Evolutionary conservation across 1,284 basidiomycete species (phyloP).

Genomic region (Trichosporon sp.): DNA sequence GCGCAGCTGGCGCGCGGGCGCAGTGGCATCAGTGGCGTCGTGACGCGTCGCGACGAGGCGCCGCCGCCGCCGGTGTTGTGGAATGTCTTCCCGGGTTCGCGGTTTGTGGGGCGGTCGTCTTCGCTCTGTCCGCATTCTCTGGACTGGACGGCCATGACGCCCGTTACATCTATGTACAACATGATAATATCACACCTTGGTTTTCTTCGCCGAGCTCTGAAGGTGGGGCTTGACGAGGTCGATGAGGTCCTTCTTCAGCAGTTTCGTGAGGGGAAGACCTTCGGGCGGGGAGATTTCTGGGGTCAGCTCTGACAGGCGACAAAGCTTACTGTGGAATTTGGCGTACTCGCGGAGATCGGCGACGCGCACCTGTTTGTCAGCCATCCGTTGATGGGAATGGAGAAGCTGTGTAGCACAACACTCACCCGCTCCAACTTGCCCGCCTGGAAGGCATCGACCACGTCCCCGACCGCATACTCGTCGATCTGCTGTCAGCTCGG

Average conservation of each 20-base stretch:
- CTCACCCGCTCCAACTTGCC: constrained; percentile 69
- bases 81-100: too few species aligned
- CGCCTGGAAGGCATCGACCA: constrained; percentile 66
- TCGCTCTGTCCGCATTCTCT: not conserved
- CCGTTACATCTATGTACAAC: constrained; percentile 10
- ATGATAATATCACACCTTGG: constrained; percentile 14
- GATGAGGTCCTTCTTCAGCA: constrained; percentile 51
- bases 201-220: constrained; percentile 20
- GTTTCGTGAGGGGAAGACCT: constrained; percentile 23
- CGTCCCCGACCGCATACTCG: constrained; percentile 68
- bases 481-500: constrained; percentile 61
- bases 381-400: not conserved
- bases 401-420: not conserved
- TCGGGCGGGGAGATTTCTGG: constrained; percentile 43
- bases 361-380: constrained; percentile 65
- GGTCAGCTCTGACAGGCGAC: not conserved
- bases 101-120: too few species aligned
- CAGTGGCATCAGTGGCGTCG: too few species aligned
- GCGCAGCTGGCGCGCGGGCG: too few species aligned
- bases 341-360: constrained; percentile 69
- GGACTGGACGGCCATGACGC: too few species aligned
- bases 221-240: constrained; percentile 39
- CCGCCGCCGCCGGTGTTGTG: too few species aligned
- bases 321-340: constrained; percentile 43
- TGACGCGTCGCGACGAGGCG: too few species aligned